Base-by-base conservation (phyloP, 768 basidiomycete species). In the Gelatoporia subvermispora region DNA sequence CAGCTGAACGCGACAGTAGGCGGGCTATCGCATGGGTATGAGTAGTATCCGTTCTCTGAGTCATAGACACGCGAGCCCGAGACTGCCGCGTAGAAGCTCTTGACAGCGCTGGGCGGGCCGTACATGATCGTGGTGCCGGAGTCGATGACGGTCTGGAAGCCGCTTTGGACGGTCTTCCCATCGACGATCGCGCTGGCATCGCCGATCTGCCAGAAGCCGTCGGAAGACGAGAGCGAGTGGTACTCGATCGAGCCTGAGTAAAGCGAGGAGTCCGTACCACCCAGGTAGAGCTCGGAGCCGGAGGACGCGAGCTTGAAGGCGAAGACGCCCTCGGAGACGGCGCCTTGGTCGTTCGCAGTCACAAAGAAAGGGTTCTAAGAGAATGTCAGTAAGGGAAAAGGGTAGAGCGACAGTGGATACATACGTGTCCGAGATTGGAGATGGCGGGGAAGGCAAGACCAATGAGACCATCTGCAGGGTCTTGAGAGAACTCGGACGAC, bases 281-380 rank as follows among this genome's bases (percentile, higher is more conserved):
- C 71, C 35, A 72, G 54, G 60, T 53, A 68, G 21, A 72, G 59
- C 51, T 66, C 51, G n/a, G 56, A 58, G 20, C 61, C 65, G 34
- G 48, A 40, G 7, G 40, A 1, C 10, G 58, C 55, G 34, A 68
- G 62, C 46, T 61, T 60, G 55, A 67, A 62, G 5, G 49, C 51
- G 48, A 68, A 68, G 8, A 49, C 52, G 31, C 47, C 54, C 36
- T 47, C 17, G 18, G 31, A 23, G 25, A 60, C 56, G 16, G 47
- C 44, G 15, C 51, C 49, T 54, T 64, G 54, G 2, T 42, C 18
- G 10, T 54, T 48, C 10, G 62, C 51, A 21, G 48, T 64, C 31
- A 46, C 44, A 50, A 65, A 61, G 48, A 58, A 59, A 3, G 66
- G 65, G 39, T 48, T 45, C 40, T 56, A 39, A 16, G 17, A 11